phyloP scores from a whole-genome alignment of 768 basidiomycete species.

The Tylopilus vinaceipallidus region DNA sequence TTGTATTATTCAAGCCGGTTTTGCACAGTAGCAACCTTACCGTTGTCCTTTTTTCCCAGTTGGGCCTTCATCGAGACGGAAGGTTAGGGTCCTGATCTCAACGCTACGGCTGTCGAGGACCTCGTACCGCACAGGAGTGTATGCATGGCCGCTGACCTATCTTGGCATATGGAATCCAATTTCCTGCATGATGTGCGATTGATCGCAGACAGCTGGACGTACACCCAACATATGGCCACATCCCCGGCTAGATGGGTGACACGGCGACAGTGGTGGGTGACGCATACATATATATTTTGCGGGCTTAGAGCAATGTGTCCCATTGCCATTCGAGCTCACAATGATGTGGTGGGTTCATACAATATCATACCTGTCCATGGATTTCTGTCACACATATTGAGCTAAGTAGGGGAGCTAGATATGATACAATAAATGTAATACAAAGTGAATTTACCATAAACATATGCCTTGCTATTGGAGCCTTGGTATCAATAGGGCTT shows the following conservation, averaged over 20 bases:
- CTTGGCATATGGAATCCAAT: no score
- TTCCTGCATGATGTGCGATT: no score
- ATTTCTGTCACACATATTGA: no score
- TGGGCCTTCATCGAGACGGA: conserved; percentile 78
- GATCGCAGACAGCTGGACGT: conserved; percentile 65
- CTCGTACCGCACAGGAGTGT: not conserved
- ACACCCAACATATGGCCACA: conserved; percentile 72
- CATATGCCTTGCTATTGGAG: no score
- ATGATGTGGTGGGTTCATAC: no score
- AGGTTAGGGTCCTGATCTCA: conserved; percentile 69
- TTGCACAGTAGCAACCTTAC: conserved; percentile 70
- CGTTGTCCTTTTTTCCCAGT: conserved; percentile 68
- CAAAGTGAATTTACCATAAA: no score
- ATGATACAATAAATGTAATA: no score
- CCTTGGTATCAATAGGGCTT: no score
- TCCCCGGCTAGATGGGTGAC: conserved; percentile 49
- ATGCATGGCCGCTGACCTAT: conserved; percentile 24
- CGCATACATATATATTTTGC: conserved; percentile 56
- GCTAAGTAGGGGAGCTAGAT: no score
- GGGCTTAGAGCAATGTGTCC: not conserved
- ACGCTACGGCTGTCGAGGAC: conserved; percentile 41
- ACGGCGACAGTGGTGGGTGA: conserved; percentile 64
- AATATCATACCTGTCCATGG: no score
- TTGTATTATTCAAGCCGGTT: not conserved
- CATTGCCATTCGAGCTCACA: no score